Percentiles rank a stretch among this genome's conserved stretches.
Conservation (phyloP, 2,329 filamentous ascomycete species). For the Monascus ruber region DNA sequence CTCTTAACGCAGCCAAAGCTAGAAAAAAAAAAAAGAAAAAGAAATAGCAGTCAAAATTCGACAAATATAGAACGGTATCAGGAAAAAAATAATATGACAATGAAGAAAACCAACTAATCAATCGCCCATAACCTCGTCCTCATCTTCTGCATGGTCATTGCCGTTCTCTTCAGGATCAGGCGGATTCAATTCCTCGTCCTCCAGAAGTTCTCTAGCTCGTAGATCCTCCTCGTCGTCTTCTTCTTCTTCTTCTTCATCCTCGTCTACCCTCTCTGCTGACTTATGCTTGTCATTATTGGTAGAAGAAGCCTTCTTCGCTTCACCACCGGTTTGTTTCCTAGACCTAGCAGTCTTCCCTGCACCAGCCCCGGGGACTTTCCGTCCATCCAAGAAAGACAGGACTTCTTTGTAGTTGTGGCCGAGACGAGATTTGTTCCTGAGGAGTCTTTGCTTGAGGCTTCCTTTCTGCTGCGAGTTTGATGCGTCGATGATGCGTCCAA, state of each 20-base stretch:
- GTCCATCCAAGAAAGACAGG: conserved; percentile 64
- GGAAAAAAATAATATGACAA: neutral
- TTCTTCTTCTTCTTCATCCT: conserved; percentile 27
- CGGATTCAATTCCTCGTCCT: conserved; percentile 34
- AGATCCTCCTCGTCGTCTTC: conserved; percentile 23
- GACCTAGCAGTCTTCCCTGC: conserved; percentile 5
- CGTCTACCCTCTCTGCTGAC: conserved; percentile 33
- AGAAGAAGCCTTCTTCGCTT: conserved; percentile 18
- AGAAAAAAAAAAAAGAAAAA: conserved; percentile 3
- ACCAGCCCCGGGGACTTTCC: conserved; percentile 33
- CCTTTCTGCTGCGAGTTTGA: conserved; percentile 45
- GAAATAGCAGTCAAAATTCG: conserved; percentile 2
- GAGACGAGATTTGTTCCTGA: conserved; percentile 67
- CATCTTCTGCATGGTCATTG: conserved; percentile 19
- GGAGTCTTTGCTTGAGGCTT: conserved; percentile 58
- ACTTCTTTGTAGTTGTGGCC: conserved; percentile 81
- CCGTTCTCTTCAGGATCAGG: conserved; percentile 16
- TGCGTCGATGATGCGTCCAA: conserved; percentile 62
- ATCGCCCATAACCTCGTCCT: conserved; percentile 35
- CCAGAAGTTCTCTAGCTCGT: conserved; percentile 22
- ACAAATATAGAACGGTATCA: conserved; percentile 1
- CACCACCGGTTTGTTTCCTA: conserved; percentile 11
- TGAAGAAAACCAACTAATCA: conserved; percentile 10
- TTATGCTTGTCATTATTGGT: conserved; percentile 11
- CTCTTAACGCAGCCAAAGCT: neutral